These are phyloP conservation scores for Termitomyces sp. DNA, from an alignment of 768 basidiomycete genomes.

Conservation along the genomic window DNA sequence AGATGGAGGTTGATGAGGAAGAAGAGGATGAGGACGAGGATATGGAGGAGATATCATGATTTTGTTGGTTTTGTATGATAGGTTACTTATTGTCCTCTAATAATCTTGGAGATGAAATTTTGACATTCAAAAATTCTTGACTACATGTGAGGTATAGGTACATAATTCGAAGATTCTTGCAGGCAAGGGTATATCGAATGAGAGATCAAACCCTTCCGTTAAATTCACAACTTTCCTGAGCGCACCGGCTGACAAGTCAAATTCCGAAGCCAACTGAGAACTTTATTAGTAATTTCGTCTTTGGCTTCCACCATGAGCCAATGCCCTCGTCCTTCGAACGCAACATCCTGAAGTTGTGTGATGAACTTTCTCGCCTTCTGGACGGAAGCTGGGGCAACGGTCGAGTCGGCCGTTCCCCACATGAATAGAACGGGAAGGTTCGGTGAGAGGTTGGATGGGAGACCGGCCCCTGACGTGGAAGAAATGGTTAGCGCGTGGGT, in stretches of 20 bases:
- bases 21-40: conserved; percentile 55
- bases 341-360: conserved; percentile 40
- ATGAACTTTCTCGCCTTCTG: conserved; percentile 44
- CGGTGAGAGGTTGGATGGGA: conserved; percentile 35
- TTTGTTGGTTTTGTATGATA: neutral
- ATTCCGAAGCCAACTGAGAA: conserved; percentile 41
- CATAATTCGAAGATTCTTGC: neutral
- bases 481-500: neutral
- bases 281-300: conserved; percentile 43
- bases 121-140: neutral
- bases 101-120: neutral
- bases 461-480: conserved; percentile 27
- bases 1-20: conserved; percentile 56
- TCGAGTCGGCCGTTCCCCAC: conserved; percentile 51
- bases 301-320: conserved; percentile 66
- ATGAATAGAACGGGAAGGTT: conserved; percentile 58
- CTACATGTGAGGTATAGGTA: neutral
- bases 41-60: conserved; percentile 67
- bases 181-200: neutral
- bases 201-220: neutral
- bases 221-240: conserved; percentile 12
- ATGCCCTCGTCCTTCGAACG: conserved; percentile 53
- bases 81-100: neutral
- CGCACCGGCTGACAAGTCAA: conserved; percentile 19
- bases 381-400: conserved; percentile 36